Conservation (phyloP, 1,139 yeast species). For the Suhomyces choctaworum region DNA sequence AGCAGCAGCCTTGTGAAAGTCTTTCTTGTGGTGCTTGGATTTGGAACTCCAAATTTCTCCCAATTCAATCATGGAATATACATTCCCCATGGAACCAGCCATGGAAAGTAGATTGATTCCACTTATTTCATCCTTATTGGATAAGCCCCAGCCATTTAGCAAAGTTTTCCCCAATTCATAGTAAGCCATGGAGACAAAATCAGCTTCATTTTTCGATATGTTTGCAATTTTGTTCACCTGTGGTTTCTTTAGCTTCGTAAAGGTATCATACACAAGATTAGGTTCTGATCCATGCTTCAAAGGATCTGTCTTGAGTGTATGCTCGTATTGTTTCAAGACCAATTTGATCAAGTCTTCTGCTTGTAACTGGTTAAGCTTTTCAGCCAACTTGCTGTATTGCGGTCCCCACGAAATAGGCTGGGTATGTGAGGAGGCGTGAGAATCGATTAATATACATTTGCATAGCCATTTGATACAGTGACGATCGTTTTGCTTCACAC, state of each 20-base stretch:
- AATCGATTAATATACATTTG: constrained; percentile 31
- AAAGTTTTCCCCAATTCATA: constrained; percentile 64
- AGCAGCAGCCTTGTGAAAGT: constrained; percentile 63
- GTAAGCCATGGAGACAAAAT: constrained; percentile 35
- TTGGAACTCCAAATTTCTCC: constrained; percentile 69
- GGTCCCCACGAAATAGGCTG: constrained; percentile 8
- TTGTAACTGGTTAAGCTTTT: constrained; percentile 29
- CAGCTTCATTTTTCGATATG: constrained; percentile 29
- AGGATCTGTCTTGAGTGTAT: constrained; percentile 21
- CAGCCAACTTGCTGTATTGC: constrained; percentile 16
- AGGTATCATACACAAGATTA: constrained; percentile 25
- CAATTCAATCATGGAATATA: constrained; percentile 68
- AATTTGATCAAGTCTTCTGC: constrained; percentile 35
- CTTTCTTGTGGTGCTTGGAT: constrained; percentile 57
- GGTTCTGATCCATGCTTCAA: constrained; percentile 29
- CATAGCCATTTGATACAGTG: constrained; percentile 65
- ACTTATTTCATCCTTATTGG: constrained; percentile 51
- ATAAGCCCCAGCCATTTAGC: constrained; percentile 61
- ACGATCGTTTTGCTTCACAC: constrained; percentile 58
- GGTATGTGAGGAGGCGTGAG: constrained; percentile 9
- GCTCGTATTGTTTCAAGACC: constrained; percentile 27
- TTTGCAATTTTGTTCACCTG: constrained; percentile 31
- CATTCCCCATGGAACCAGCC: constrained; percentile 69
- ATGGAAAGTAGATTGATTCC: constrained; percentile 64
- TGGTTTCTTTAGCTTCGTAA: constrained; percentile 26